Conservation (phyloP, 495 filamentous ascomycete genomes). For the Aspergillus carlsbadensis region DNA sequence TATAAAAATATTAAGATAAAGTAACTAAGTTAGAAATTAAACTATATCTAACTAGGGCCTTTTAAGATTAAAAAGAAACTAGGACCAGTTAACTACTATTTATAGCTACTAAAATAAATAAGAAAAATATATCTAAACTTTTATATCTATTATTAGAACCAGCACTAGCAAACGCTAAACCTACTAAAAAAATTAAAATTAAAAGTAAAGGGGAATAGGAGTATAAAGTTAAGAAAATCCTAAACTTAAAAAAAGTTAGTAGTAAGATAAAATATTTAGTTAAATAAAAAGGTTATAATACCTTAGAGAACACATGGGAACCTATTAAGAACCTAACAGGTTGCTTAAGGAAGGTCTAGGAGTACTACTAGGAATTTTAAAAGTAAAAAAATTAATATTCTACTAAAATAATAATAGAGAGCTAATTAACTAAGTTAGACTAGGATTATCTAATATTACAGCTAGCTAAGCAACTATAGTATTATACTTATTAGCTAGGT, state of each 20-base stretch:
- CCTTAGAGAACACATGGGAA: conserved; percentile 1
- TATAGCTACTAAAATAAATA: background rate
- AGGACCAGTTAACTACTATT: background rate
- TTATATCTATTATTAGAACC: no score
- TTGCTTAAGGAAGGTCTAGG: background rate
- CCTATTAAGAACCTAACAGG: conserved; percentile 1
- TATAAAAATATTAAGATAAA: background rate
- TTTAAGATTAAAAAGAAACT: conserved; percentile 1
- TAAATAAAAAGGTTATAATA: background rate
- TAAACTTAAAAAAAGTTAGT: background rate
- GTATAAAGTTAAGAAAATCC: no score
- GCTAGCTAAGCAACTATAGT: background rate
- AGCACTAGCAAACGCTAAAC: no score
- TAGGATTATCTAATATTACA: background rate
- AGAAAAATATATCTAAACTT: no score
- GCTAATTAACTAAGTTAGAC: background rate
- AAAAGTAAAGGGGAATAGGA: no score
- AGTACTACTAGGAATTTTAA: background rate
- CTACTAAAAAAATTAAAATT: no score
- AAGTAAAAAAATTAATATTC: background rate
- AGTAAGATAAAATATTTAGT: background rate
- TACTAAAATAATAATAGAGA: background rate
- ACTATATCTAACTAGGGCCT: background rate
- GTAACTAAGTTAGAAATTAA: background rate
- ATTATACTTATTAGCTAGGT: no score